Conservation (phyloP, 495 filamentous ascomycete species). For the Parachaetomium inaequale region DNA sequence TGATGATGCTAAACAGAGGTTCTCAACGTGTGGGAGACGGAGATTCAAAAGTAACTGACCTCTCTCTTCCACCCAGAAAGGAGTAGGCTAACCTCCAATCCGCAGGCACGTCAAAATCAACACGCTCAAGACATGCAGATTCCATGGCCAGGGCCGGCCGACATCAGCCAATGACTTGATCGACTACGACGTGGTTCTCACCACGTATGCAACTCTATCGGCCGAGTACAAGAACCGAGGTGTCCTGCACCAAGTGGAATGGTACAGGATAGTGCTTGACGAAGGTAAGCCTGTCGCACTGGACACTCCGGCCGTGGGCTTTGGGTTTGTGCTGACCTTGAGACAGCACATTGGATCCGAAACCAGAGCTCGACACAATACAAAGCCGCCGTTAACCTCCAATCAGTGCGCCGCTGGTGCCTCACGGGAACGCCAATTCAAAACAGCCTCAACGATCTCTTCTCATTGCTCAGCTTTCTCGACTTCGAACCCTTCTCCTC, state of each 20-base stretch:
- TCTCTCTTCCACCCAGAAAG: neutral
- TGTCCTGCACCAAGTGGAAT: neutral
- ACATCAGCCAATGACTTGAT: neutral
- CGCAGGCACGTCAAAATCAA: neutral
- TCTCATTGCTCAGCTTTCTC: conserved; percentile 4
- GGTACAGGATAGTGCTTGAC: conserved; percentile 12
- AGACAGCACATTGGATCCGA: conserved; percentile 12
- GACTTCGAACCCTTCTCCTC: neutral
- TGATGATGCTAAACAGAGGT: neutral
- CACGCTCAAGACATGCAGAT: neutral
- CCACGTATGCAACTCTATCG: conserved; percentile 6
- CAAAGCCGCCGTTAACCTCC: conserved; percentile 13
- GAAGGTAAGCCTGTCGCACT: conserved; percentile 6
- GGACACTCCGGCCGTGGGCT: neutral
- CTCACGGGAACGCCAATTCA: conserved; percentile 19
- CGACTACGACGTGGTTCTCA: conserved; percentile 2
- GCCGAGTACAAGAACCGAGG: neutral
- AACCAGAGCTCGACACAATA: conserved; percentile 2
- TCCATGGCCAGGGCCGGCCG: neutral
- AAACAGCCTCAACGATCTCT: conserved; percentile 12
- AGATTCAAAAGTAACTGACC: neutral
- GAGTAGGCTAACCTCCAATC: neutral
- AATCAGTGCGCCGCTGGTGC: conserved; percentile 10
- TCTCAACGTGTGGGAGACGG: neutral
- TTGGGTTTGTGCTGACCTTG: neutral